These are phyloP conservation scores for Daphne laureola DNA, from an alignment of 441 rosid species.

Conservation along the genomic window DNA sequence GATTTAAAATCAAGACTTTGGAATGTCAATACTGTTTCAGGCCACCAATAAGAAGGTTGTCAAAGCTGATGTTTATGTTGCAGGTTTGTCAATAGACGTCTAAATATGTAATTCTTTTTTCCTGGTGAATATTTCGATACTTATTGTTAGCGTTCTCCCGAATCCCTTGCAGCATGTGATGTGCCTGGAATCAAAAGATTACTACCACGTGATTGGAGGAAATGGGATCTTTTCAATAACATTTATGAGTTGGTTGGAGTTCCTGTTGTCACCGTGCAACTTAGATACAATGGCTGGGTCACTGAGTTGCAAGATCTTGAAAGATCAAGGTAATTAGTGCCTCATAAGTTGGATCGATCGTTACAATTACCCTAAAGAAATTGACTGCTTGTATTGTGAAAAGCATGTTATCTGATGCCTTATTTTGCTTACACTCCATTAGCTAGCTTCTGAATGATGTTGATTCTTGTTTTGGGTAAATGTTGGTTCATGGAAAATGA, in stretches of 20 bases:
- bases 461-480: too few species aligned
- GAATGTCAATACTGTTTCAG: constrained; percentile 28
- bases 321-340: constrained; percentile 56
- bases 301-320: constrained; percentile 84
- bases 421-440: too few species aligned
- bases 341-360: too few species aligned
- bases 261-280: constrained; percentile 90
- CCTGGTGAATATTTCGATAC: too few species aligned
- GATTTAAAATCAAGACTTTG: too few species aligned
- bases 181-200: constrained; percentile 92
- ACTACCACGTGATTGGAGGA: constrained; percentile 80
- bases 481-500: too few species aligned
- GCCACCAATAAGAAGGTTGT: constrained; percentile 70
- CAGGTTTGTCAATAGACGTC: constrained; percentile 31
- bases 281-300: constrained; percentile 97
- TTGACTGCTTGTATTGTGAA: too few species aligned
- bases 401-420: too few species aligned
- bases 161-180: constrained; percentile 64
- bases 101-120: neutral
- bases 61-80: constrained; percentile 92
- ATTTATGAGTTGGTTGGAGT: constrained; percentile 90
- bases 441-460: too few species aligned
- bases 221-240: constrained; percentile 59
- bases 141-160: constrained; percentile 1
- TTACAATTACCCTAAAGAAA: too few species aligned